Conservation (phyloP, 2,329 filamentous ascomycete genomes). For the Aspergillus floridensis region DNA sequence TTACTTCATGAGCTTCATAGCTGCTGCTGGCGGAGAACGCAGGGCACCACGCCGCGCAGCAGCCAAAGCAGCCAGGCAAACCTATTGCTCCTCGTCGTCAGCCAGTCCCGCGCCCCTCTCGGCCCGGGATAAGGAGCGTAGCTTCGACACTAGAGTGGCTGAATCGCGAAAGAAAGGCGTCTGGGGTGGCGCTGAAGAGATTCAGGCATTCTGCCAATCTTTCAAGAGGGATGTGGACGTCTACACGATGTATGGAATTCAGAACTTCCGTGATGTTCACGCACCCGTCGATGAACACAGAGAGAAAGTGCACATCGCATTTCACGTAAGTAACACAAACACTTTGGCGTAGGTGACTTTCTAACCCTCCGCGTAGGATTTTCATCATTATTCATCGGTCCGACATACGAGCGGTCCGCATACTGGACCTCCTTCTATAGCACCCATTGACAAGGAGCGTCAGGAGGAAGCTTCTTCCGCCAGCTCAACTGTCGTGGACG, state of each 20-base stretch:
- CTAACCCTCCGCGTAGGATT: conserved; percentile 45
- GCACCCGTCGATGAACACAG: conserved; percentile 36
- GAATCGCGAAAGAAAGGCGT: conserved; percentile 60
- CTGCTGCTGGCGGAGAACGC: conserved; percentile 55
- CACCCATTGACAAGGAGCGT: conserved; percentile 14
- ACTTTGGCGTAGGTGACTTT: background rate
- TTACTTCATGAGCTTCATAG: conserved; percentile 65
- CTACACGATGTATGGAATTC: conserved; percentile 47
- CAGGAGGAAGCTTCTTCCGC: conserved; percentile 16
- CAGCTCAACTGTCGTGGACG: conserved; percentile 27
- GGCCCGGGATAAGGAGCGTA: conserved; percentile 55
- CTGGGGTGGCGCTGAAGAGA: conserved; percentile 67
- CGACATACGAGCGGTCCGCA: conserved; percentile 60
- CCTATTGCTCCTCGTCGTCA: conserved; percentile 47
- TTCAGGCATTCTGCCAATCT: conserved; percentile 63
- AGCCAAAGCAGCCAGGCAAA: conserved; percentile 45
- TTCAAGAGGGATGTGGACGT: conserved; percentile 63
- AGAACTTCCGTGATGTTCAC: conserved; percentile 47
- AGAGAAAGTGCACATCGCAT: conserved; percentile 57
- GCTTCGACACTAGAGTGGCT: conserved; percentile 58
- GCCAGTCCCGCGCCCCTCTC: conserved; percentile 45
- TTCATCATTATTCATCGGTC: conserved; percentile 67
- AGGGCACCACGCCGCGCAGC: conserved; percentile 56
- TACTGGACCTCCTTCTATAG: conserved; percentile 53
- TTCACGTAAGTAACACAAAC: conserved; percentile 51